A percentile compares a stretch with the other conserved stretches of the same genome.
These are phyloP conservation scores for Kodamaea derodonti DNA, from an alignment of 1,139 yeast species.

Conservation along the genomic window DNA sequence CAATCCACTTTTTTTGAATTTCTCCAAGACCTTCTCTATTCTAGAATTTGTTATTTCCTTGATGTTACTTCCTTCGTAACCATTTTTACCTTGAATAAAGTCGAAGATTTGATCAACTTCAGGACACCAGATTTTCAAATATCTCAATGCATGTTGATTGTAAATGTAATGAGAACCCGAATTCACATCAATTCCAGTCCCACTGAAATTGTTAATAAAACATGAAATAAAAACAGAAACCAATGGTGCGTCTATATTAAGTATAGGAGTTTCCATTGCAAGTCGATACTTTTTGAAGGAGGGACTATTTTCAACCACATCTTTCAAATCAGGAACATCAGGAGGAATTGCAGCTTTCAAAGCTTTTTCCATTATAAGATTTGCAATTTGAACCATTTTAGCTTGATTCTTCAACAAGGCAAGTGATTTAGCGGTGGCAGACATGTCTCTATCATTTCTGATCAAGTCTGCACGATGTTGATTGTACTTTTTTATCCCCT, in stretches of 20 bases:
- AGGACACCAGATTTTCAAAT: conserved; percentile 31
- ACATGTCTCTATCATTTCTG: conserved; percentile 12
- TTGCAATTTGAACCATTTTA: conserved; percentile 25
- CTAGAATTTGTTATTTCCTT: conserved; percentile 16
- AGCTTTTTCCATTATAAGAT: conserved; percentile 26
- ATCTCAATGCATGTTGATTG: conserved; percentile 26
- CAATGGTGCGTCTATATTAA: conserved; percentile 31
- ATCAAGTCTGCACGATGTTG: conserved; percentile 17
- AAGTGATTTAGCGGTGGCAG: conserved; percentile 19
- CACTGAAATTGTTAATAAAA: conserved; percentile 24
- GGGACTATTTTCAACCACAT: conserved; percentile 19
- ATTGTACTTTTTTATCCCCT: conserved; percentile 30
- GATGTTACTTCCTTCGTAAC: conserved; percentile 3
- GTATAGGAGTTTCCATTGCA: conserved; percentile 15
- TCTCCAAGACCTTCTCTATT: conserved; percentile 9
- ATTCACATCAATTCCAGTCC: conserved; percentile 22
- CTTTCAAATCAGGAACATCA: conserved; percentile 27
- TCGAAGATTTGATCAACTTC: conserved; percentile 24
- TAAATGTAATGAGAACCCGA: conserved; percentile 32
- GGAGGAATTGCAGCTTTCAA: conserved; percentile 33
- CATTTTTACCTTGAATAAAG: conserved; percentile 8
- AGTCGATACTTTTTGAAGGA: conserved; percentile 17
- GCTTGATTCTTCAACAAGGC: conserved; percentile 28
- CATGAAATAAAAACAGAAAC: conserved; percentile 29
- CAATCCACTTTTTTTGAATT: neutral